Evolutionary conservation across 441 rosid genomes (phyloP), one percentile per base, ranked within the genome.

Genomic region (Raphanus hybrid): DNA sequence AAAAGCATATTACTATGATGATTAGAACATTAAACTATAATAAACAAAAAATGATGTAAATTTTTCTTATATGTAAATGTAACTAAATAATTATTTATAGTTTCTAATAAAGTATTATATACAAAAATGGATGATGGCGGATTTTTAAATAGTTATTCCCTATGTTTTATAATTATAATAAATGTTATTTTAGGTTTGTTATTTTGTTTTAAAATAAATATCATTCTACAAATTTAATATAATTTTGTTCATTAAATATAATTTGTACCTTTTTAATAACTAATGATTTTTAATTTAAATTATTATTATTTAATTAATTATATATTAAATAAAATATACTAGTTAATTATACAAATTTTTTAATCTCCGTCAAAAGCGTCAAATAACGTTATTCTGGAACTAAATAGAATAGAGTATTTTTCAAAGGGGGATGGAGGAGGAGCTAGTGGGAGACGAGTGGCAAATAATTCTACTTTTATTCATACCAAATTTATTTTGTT

Each of bases 371-470:
- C 26, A 23, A 23, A 23, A 23, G 26, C 2, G 26, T 23, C 26
- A 23, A 23, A 23, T 23, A 23, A 23, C 26, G 26, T 23, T 23
- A 23, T 23, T 23, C 26, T 23, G 26, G 26, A 23, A 23, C 26
- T 23, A 23, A 23, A 23, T 23, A 23, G 26, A 23, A 23, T 23
- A 23, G 26, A 23, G 26, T 23, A 23, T 23, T 23, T 66, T 71
- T 65, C 52, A 67, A 73, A 73, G 41, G 54, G 8, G 6, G 23
- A 67, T 73, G 50, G 69, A 67, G 43, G 54, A 8, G 39, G 39
- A 68, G 82, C 61, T 78, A 78, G 78, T 78, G 82, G 78, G 70
- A 68, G 70, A 73, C 66, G 78, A 78, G 82, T 73, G 78, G 75
- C 78, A 78, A 68, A 68, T 73, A 73, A 69, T 73, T 78, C 26